These are phyloP conservation scores for Aspergillus neoniger DNA, from an alignment of 2,329 filamentous ascomycete species.

Conservation along the genomic window DNA sequence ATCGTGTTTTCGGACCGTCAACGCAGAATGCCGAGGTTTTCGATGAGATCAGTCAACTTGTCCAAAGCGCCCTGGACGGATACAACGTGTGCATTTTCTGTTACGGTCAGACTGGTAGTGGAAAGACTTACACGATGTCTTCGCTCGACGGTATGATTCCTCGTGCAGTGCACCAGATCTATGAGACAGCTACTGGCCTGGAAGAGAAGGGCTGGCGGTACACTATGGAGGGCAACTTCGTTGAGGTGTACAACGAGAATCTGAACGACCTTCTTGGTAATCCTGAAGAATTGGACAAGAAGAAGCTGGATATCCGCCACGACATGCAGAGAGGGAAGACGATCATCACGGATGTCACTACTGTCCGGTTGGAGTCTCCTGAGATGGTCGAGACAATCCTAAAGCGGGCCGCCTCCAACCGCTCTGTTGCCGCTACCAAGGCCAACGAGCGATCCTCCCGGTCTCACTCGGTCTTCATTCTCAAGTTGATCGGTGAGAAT, in stretches of 20 bases:
- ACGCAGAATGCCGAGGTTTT: constrained; percentile 85
- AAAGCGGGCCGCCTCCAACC: constrained; percentile 76
- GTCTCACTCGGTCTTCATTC: constrained; percentile 93
- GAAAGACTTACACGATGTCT: constrained; percentile 97
- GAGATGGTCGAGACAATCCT: constrained; percentile 79
- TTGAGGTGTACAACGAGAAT: constrained; percentile 98
- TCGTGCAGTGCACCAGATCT: constrained; percentile 88
- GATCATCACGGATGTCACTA: constrained; percentile 75
- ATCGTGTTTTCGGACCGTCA: constrained; percentile 81
- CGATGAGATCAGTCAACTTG: constrained; percentile 92
- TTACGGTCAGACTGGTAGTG: constrained; percentile 95
- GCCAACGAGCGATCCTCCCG: constrained; percentile 93
- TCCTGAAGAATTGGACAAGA: constrained; percentile 71
- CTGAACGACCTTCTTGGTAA: constrained; percentile 83
- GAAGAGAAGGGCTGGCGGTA: constrained; percentile 94
- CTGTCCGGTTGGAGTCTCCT: constrained; percentile 75
- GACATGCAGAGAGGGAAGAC: constrained; percentile 82
- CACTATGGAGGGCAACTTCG: constrained; percentile 89
- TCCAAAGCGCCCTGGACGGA: constrained; percentile 92
- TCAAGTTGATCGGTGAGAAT: constrained; percentile 69
- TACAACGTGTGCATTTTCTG: constrained; percentile 99
- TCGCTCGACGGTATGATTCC: constrained; percentile 92
- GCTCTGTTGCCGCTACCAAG: constrained; percentile 93
- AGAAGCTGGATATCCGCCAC: constrained; percentile 86
- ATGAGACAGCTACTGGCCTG: constrained; percentile 78